Percentiles rank a stretch among this genome's conserved stretches.
These are phyloP conservation scores for Neurospora hispaniola DNA, from an alignment of 495 filamentous ascomycete species.

Conservation along the genomic window DNA sequence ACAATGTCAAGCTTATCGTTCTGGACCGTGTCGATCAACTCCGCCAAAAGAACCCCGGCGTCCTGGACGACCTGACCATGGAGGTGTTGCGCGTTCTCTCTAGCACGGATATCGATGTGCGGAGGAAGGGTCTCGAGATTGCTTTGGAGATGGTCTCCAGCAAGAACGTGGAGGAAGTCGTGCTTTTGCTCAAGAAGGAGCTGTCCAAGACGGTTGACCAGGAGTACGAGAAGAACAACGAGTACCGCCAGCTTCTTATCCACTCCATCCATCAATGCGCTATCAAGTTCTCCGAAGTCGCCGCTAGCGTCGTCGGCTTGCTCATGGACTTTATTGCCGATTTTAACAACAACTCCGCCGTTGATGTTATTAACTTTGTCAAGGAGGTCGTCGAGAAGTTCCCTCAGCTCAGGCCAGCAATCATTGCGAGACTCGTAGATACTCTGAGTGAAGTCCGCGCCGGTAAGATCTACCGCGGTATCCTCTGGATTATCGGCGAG, in stretches of 20 bases:
- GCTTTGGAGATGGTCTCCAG: conserved; percentile 96
- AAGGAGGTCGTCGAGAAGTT: conserved; percentile 99
- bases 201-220: conserved; percentile 95
- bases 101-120: conserved; percentile 92
- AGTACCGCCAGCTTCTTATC: conserved; percentile 91
- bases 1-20: conserved; percentile 98
- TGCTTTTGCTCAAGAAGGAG: conserved; percentile 93
- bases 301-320: conserved; percentile 88
- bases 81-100: conserved; percentile 94
- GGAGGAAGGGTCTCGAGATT: conserved; percentile 81
- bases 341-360: conserved; percentile 92
- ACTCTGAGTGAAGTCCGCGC: conserved; percentile 90
- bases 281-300: conserved; percentile 97
- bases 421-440: conserved; percentile 79
- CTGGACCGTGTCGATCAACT: conserved; percentile 90
- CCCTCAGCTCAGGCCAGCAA: conserved; percentile 74
- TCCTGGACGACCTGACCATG: conserved; percentile 95
- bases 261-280: conserved; percentile 97
- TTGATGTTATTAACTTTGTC: conserved; percentile 96
- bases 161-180: conserved; percentile 97
- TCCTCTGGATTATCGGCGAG: conserved; percentile 96
- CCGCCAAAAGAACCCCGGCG: conserved; percentile 81
- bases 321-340: conserved; percentile 99
- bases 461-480: conserved; percentile 94
- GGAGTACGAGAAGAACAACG: conserved; percentile 97